A percentile compares a stretch with the other conserved stretches of the same genome.
Conservation (phyloP, 768 basidiomycete genomes). For the Kwoniella mangroviensis region DNA sequence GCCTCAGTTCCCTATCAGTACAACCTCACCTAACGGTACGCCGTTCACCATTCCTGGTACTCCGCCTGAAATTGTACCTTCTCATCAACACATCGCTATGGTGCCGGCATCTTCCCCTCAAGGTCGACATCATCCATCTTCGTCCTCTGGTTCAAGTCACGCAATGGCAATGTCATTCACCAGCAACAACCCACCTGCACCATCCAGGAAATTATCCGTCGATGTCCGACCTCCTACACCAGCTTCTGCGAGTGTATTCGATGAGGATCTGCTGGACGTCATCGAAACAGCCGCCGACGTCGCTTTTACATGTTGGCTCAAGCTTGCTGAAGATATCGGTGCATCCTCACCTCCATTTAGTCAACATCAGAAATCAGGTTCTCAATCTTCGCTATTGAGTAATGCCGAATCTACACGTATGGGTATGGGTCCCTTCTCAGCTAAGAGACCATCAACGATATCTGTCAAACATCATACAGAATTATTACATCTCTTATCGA, state of each 20-base stretch:
- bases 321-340: conserved; percentile 72
- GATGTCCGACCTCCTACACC: conserved; percentile 57
- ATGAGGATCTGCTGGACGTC: conserved; percentile 77
- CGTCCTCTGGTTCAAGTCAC: conserved; percentile 60
- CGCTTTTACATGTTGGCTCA: conserved; percentile 79
- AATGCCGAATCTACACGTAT: not conserved
- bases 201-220: conserved; percentile 54
- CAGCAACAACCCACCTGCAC: conserved; percentile 12
- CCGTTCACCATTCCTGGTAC: conserved; percentile 28
- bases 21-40: conserved; percentile 23
- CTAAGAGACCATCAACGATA: conserved; percentile 31
- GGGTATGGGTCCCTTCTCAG: not conserved
- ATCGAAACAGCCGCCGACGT: conserved; percentile 77
- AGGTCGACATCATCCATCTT: conserved; percentile 39
- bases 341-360: conserved; percentile 32
- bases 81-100: conserved; percentile 30
- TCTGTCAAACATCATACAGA: conserved; percentile 46
- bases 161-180: conserved; percentile 42
- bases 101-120: conserved; percentile 56
- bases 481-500: conserved; percentile 59
- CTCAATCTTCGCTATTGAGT: conserved; percentile 19
- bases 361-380: conserved; percentile 32
- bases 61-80: conserved; percentile 28
- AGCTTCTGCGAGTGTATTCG: conserved; percentile 69
- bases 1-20: conserved; percentile 7